Base-by-base conservation (phyloP, 2,329 filamentous ascomycete genomes). In the Trichoderma hamatum region DNA sequence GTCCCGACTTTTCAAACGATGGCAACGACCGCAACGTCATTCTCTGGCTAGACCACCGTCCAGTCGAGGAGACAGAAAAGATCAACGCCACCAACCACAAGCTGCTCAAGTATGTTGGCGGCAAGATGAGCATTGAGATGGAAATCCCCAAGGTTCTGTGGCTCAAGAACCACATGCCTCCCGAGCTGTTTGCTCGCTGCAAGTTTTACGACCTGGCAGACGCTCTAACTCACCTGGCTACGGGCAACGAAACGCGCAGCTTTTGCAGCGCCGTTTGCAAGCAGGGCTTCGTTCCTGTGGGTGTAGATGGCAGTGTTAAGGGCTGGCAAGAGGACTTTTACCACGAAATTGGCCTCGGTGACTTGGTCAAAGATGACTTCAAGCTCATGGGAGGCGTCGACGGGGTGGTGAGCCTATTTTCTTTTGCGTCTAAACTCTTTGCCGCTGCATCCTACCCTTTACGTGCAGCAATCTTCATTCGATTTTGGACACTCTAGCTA, bases 81-180 rank as follows among this genome's bases (percentile, higher is more conserved):
- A 97, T 99, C 83, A 99, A 99, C 80, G 89, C 89, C 67, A 98
- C 96, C 3, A 86, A 90, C 65, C 96, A 99, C 84, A 96, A 96
- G 80, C 85, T 99, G 66, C 88, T 99, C 70, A 92, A 94, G 76
- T 99, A 99, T 78, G 96, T 99, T 21, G 96, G 96, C 74, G 96
- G 96, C 72, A 95, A 92, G 79, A 99, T 99, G 96, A 97, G 93
- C 78, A 95, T 97, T 73, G 96, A 99, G 84, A 99, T 99, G 96
- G 96, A 99, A 80, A 96, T 99, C 68, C 96, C 96, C 72, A 99
- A 99, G 83, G 93, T 97, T 1, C 85, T 98, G 69, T 99, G 96
- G 96, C 86, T 99, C 77, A 98, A 98, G 86, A 97, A 97, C 81
- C 88, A 98, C 82, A 98, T 99, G 96, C 92, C 96, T 2, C 86